Evolutionary conservation across 2,329 filamentous ascomycete genomes (phyloP).

Genomic region (Cladophialophora yegresii): DNA sequence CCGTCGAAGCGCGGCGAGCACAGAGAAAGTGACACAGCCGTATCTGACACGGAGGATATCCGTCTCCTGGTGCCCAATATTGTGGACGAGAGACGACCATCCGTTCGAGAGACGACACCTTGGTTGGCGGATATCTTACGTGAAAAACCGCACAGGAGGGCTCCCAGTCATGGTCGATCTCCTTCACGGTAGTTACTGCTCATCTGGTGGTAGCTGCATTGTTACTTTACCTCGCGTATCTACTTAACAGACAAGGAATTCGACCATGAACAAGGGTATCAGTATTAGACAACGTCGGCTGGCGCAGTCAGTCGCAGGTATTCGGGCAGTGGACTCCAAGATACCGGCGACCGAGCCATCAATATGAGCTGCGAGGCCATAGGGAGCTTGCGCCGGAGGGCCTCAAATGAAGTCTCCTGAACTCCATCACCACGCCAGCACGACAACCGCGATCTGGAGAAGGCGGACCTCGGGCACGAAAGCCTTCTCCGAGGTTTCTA

Average conservation of each 20-base stretch:
- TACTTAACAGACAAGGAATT: not conserved
- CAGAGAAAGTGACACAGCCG: constrained; percentile 22
- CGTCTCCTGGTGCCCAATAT: constrained; percentile 24
- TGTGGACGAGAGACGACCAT: constrained; percentile 30
- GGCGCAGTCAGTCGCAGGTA: not conserved
- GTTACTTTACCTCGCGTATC: not conserved
- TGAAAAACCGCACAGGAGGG: constrained; percentile 30
- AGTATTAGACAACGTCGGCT: not conserved
- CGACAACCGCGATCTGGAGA: not conserved
- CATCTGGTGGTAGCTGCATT: not conserved
- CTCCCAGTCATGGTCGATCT: constrained; percentile 29
- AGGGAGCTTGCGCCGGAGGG: not conserved
- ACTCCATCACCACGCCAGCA: not conserved
- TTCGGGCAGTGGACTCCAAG: not conserved
- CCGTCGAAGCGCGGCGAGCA: constrained; percentile 16
- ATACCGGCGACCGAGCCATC: not conserved
- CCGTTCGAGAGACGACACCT: constrained; percentile 31
- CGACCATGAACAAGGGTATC: not conserved
- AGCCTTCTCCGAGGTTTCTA: not conserved
- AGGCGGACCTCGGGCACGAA: not conserved
- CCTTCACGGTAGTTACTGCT: constrained; percentile 24
- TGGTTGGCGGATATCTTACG: constrained; percentile 32
- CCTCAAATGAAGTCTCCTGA: not conserved
- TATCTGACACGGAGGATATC: constrained; percentile 28
- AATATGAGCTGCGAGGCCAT: not conserved